Evolutionary conservation across 192 early-diverging fungal species (phyloP), one percentile per base, ranked within the genome.

Genomic region (Umbelopsis sp.): DNA sequence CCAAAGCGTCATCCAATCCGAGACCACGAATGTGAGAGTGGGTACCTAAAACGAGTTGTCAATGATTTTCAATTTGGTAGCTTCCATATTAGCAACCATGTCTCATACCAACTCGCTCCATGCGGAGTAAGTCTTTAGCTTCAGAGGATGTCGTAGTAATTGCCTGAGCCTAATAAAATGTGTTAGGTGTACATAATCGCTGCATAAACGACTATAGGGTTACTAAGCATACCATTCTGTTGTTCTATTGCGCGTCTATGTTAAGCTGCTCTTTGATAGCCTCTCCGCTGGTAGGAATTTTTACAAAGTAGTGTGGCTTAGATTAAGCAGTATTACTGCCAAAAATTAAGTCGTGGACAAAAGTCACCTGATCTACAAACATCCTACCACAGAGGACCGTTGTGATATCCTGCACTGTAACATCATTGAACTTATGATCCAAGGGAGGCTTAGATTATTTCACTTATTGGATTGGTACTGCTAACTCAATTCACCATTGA

Each of bases 11-110:
- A 72, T 98, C 95, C 71, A 99, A 82, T 36, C 97, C 97, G 67
- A 99, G 87, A 21, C 97, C 97, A 71, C 93, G 91, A 77, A 99
- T 98, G 62, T 99, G 97, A 69, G 96, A 98, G 80, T 99, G 97
- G 2, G 96, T 94, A 66, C 97, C 96, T 96, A 81, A 22, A 20
- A 36, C 43, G 32, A 22, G 12, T 20, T 11, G 12, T 50, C 7
- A 69, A 14, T 65, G 50, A 24, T 45, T 21, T 7, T 79, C 32
- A 20, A n/a, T n/a, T 21, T 47, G 12, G 38, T 41, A 11, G 38
- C 7, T 41, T 41, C 38, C n/a, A 45, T 31, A 49, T 65, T 24
- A 14, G 47, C 31, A 51, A 47, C 1, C 11, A 44, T 12, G 52
- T 36, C 36, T 45, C 80, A 47, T 84, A 91, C 93, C 94, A 71